Conservation (phyloP, 208 protist genomes). For the Porcisia deanei region DNA sequence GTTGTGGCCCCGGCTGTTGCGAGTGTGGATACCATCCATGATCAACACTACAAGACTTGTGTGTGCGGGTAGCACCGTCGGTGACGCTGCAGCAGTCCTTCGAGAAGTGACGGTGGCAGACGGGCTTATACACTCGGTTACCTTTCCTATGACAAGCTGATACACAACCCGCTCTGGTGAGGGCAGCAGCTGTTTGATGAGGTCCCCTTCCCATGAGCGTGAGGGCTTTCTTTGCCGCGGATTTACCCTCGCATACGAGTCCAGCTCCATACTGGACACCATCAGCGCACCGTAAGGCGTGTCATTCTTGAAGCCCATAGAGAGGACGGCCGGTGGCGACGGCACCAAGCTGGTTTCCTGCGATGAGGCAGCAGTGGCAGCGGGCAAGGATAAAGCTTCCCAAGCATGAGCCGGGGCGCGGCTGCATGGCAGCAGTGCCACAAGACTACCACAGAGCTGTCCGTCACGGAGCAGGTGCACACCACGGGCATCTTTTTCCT, state of each 20-base stretch:
- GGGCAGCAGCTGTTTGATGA: slow-evolving; percentile 20
- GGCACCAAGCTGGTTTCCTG: not conserved
- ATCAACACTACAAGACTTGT: slow-evolving; percentile 23
- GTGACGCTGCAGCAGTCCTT: not conserved
- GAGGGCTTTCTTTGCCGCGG: not conserved
- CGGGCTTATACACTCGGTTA: not conserved
- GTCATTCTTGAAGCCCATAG: slow-evolving; percentile 9
- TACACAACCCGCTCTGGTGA: slow-evolving; percentile 20
- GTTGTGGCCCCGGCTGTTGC: not conserved
- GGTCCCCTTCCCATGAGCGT: slow-evolving; percentile 6
- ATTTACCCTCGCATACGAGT: not conserved
- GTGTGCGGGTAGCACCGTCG: slow-evolving; percentile 4
- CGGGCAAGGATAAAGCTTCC: not conserved
- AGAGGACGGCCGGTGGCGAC: slow-evolving; percentile 10
- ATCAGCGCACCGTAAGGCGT: slow-evolving; percentile 22
- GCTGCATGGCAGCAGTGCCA: slow-evolving; percentile 12
- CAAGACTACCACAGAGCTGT: slow-evolving; percentile 9
- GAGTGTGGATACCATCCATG: slow-evolving; percentile 13
- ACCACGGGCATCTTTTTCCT: not conserved
- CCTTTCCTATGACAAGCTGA: slow-evolving; percentile 11
- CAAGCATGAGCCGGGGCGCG: not conserved
- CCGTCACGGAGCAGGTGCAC: not conserved
- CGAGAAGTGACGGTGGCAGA: not conserved
- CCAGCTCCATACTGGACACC: slow-evolving; percentile 8
- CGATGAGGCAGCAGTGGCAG: not conserved